Base-by-base conservation (phyloP, 352 stramenopile species). In the Globisporangium mamillatum region DNA sequence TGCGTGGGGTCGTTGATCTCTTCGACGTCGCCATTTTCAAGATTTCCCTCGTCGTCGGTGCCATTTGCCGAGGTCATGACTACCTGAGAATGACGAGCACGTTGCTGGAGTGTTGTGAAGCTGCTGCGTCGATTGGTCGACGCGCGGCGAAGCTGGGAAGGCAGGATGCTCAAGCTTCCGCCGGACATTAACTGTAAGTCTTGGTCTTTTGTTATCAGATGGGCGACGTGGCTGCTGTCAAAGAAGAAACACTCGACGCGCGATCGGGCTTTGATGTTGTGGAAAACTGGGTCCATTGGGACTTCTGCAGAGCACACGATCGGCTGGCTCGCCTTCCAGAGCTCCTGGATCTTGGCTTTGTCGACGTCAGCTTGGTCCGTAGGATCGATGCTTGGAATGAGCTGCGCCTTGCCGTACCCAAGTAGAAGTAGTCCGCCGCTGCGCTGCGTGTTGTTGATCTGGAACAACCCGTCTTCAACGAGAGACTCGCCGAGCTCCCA, bases 191-290 rank as follows among this genome's bases (percentile, higher is more conserved):
- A 12, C 34, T 66, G 9, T 63, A 32, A 1, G 16, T 72, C 65
- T 34, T 68, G 16, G 2, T 52, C 6, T 5, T 56, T 46, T n/a
- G 24, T 48, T 14, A 72, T 60, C 24, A 61, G 34, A 34, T 74
- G 64, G 5, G 60, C 64, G 58, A 87, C 53, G 73, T 84, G 71
- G 2, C 4, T 55, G 0, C 63, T 58, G 25, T 88, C 81, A 18
- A 91, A 68, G 64, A 80, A 89, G 60, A 84, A 90, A 29, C 83
- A 91, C 55, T 88, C 79, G 16, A 86, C 79, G 9, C 68, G 71
- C 12, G 76, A 79, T 2, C 72, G 63, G 10, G 83, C 83, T 66
- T 82, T 69, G 36, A 82, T 50, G 52, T 78, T 73, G n/a, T 70
- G 27, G 24, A 77, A 77, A 25, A 6, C 46, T 22, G 69, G 41